These are phyloP conservation scores for Laguncularia racemosa DNA, from an alignment of 345 rosid species.

Conservation along the genomic window DNA sequence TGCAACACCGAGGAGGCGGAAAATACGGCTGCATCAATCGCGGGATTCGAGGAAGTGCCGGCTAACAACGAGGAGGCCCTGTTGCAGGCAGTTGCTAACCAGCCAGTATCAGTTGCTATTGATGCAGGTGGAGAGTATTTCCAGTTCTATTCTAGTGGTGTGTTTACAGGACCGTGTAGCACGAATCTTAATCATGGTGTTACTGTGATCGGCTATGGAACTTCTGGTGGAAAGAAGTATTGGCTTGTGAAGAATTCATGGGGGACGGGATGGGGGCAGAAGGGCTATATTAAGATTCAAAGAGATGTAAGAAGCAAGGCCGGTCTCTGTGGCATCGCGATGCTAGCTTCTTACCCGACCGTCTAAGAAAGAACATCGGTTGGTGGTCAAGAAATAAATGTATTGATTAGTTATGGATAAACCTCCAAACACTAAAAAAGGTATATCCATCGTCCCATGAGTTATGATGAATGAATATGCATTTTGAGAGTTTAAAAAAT, in stretches of 20 bases:
- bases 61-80: background rate
- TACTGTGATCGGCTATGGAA: too few relatives aligned
- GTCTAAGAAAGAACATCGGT: too few relatives aligned
- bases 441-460: too few relatives aligned
- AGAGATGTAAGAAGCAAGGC: constrained; percentile 19
- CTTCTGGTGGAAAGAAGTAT: too few relatives aligned
- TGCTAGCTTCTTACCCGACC: constrained; percentile 7
- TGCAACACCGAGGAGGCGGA: background rate
- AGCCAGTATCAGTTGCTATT: constrained; percentile 36
- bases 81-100: background rate
- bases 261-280: too few relatives aligned
- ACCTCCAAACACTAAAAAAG: too few relatives aligned
- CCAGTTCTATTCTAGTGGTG: constrained; percentile 26
- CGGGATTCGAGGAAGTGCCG: background rate
- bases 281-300: constrained; percentile 29
- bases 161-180: constrained; percentile 29
- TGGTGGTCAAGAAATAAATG: too few relatives aligned
- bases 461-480: too few relatives aligned
- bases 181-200: background rate
- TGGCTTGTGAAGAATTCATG: too few relatives aligned
- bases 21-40: background rate
- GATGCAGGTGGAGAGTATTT: constrained; percentile 16
- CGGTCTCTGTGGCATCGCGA: constrained; percentile 51
- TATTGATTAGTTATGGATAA: too few relatives aligned
- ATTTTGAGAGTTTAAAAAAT: too few relatives aligned